Evolutionary conservation across 305 asterid genomes (phyloP).

Genomic region (Plantago lanceolata): DNA sequence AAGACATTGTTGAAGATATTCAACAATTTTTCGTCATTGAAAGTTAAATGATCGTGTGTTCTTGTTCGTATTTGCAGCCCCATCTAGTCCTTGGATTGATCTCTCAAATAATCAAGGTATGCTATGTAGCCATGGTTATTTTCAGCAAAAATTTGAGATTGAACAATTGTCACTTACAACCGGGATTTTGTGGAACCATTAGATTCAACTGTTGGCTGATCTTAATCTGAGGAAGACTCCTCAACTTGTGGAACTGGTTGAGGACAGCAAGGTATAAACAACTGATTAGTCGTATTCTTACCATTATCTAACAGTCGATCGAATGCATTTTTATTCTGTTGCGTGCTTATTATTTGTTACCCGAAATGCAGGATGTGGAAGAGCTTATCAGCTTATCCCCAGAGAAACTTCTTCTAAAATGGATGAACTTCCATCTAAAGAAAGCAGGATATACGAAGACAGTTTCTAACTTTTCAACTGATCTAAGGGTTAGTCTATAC

Average conservation of each 20-base stretch:
- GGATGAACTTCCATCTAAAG: constrained; percentile 99
- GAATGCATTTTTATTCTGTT: background rate
- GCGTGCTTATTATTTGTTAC: background rate
- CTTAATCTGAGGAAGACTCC: constrained; percentile 98
- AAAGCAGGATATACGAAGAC: constrained; percentile 83
- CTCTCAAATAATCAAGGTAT: constrained; percentile 98
- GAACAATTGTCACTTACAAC: constrained; percentile 12
- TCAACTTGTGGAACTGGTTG: constrained; percentile 89
- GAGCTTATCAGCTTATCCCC: constrained; percentile 96
- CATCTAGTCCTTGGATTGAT: constrained; percentile 92
- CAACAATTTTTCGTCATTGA: no score
- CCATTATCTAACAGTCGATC: background rate
- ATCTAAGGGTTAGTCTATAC: constrained; percentile 82
- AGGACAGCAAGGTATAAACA: constrained; percentile 65
- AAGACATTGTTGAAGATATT: no score
- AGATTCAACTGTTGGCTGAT: constrained; percentile 97
- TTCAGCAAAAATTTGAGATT: constrained; percentile 6
- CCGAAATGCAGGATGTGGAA: constrained; percentile 70
- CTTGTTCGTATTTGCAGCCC: no score
- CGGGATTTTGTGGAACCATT: constrained; percentile 21
- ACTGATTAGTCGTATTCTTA: background rate
- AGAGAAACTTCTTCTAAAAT: constrained; percentile 79
- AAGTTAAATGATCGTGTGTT: no score
- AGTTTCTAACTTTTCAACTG: constrained; percentile 86
- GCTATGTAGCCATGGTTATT: constrained; percentile 4